phyloP scores from a whole-genome alignment of 805 yeast genomes.

The Wickerhamomyces canadensis region DNA sequence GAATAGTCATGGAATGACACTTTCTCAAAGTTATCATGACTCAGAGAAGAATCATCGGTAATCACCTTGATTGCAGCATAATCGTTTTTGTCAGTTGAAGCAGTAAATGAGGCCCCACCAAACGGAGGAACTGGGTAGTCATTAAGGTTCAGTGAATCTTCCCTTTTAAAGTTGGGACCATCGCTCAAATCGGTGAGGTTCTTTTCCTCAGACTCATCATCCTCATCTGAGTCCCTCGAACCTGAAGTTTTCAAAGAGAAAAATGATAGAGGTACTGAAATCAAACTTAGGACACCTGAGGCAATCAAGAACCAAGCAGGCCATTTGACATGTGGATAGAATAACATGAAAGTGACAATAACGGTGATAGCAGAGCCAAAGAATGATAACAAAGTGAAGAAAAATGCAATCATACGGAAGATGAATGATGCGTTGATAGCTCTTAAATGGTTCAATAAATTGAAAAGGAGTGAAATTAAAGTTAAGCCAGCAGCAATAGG shows the following conservation, averaged over 20 bases:
- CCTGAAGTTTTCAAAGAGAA: constrained; percentile 27
- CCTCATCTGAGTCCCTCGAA: constrained; percentile 7
- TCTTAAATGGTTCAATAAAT: constrained; percentile 28
- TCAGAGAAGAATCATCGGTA: constrained; percentile 21
- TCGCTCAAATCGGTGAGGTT: constrained; percentile 23
- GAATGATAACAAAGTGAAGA: constrained; percentile 45
- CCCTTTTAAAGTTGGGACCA: constrained; percentile 15
- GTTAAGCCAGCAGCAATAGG: constrained; percentile 68
- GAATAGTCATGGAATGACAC: constrained; percentile 22
- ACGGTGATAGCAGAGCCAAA: constrained; percentile 49
- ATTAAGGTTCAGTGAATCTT: constrained; percentile 10
- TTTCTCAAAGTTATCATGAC: constrained; percentile 19
- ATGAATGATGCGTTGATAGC: constrained; percentile 21
- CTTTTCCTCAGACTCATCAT: constrained; percentile 10
- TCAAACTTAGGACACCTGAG: constrained; percentile 51
- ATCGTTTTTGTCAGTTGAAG: constrained; percentile 1
- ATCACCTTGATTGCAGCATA: constrained; percentile 17
- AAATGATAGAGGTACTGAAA: constrained; percentile 45
- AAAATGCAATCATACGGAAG: constrained; percentile 37
- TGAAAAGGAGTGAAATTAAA: constrained; percentile 37
- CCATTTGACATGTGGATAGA: constrained; percentile 65
- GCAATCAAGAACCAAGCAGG: constrained; percentile 69
- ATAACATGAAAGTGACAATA: constrained; percentile 49
- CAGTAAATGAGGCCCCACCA: constrained; percentile 9
- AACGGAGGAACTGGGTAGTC: constrained; percentile 9